Base-by-base conservation (phyloP, 352 stramenopile species). In the Blastocystis sp. region DNA sequence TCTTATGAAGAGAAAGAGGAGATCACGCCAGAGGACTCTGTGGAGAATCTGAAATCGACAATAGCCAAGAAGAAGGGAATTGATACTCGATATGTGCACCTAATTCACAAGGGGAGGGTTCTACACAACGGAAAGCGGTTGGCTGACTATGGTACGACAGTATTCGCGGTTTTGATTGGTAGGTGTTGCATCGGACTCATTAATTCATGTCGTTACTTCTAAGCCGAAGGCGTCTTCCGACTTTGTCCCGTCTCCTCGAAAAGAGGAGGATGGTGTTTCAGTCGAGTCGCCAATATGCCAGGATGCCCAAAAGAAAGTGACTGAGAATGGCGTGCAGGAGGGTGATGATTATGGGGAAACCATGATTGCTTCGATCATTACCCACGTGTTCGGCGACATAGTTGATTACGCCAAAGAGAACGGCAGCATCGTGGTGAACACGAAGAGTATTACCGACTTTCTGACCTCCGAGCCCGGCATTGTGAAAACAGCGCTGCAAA, bases 341-440 rank as follows among this genome's bases (percentile, higher is more conserved):
- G 19, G 66, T 28, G 52, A 66, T 2, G 54, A 84, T 4, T 68
- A 84, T 24, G 74, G 57, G n/a, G 52, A 84, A 68, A 43, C 74
- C 24, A 52, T 84, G 38, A 54, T 69, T 45, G 28, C 74, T 2
- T 84, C 74, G 2, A 28, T 84, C 42, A 54, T 84, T 68, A 19
- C 66, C 48, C 74, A 84, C n/a, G 52, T 84, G 54, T 84, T 84
- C 66, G 74, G 74, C 17, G 74, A 84, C 52, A 43, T 69, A 7
- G 21, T 84, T n/a, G 28, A 84, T 19, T 48, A 11, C 19, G 34
- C 52, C 48, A 34, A 84, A 54, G 2, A 11, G 40, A 62, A 84
- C 21, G 34, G 69, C 17, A 28, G 19, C 2, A 38, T 84, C 28
- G 65, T 59, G 2, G 57, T 59, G 45, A 24, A 54, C n/a, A 42